Percentiles rank a stretch among this genome's conserved stretches.
phyloP scores from a whole-genome alignment of 2,329 filamentous ascomycete species.

The Esteya vermicola region DNA sequence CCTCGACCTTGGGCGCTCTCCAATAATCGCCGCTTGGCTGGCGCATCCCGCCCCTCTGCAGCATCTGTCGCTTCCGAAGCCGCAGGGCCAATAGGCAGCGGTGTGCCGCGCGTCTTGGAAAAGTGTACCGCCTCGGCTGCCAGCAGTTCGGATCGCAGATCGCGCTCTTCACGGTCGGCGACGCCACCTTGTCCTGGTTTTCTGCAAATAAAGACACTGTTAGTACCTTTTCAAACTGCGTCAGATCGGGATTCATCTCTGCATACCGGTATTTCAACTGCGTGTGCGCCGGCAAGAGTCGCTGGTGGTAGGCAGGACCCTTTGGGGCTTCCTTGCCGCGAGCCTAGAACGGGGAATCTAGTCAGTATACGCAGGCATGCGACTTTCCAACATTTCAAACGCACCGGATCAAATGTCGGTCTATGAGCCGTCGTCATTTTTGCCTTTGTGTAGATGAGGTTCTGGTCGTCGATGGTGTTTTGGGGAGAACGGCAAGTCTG shows the following conservation, averaged over 20 bases:
- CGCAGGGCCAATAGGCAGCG: slow-evolving; percentile 13
- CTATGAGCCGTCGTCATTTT: slow-evolving; percentile 60
- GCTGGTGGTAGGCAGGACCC: slow-evolving; percentile 90
- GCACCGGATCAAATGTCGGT: slow-evolving; percentile 90
- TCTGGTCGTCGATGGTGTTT: not conserved
- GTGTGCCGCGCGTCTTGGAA: slow-evolving; percentile 63
- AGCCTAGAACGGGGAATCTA: slow-evolving; percentile 39
- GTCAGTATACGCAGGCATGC: not conserved
- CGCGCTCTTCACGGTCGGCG: slow-evolving; percentile 45
- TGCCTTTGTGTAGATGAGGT: not conserved
- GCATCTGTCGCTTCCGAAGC: slow-evolving; percentile 7
- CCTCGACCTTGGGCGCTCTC: not conserved
- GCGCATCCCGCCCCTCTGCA: slow-evolving; percentile 10
- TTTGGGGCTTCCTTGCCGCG: slow-evolving; percentile 88
- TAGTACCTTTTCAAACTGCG: slow-evolving; percentile 10
- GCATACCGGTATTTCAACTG: slow-evolving; percentile 69
- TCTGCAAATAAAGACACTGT: slow-evolving; percentile 19
- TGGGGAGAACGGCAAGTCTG: not conserved
- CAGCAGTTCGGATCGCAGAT: slow-evolving; percentile 80
- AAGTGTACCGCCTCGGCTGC: slow-evolving; percentile 79
- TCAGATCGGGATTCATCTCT: not conserved
- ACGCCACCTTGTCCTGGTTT: slow-evolving; percentile 83
- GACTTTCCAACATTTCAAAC: slow-evolving; percentile 10
- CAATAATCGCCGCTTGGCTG: slow-evolving; percentile 8
- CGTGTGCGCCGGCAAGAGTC: slow-evolving; percentile 85